A percentile compares a stretch with the other conserved stretches of the same genome.
phyloP scores from a whole-genome alignment of 768 basidiomycete genomes.

The Flagelloscypha sp. region DNA sequence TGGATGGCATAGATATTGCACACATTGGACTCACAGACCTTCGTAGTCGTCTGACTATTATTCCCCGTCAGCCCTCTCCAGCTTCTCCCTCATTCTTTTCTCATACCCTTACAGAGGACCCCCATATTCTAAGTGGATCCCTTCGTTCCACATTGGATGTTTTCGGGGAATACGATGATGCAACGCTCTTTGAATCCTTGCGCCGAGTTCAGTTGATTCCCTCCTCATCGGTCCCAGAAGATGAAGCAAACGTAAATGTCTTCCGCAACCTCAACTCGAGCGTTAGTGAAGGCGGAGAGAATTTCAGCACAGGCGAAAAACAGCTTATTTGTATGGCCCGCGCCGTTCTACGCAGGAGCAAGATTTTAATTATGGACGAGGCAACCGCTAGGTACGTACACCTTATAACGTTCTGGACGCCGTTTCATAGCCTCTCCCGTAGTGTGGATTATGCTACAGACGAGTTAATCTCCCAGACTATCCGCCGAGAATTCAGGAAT shows the following conservation, averaged over 20 bases:
- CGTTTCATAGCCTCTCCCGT: constrained; percentile 1
- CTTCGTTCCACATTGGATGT: constrained; percentile 60
- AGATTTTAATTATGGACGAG: constrained; percentile 61
- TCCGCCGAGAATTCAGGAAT: constrained; percentile 49
- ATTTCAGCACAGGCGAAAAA: constrained; percentile 62
- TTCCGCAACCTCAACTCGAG: constrained; percentile 47
- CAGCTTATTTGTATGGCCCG: constrained; percentile 66
- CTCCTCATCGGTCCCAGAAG: constrained; percentile 24
- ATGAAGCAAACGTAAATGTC: constrained; percentile 38
- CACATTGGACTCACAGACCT: constrained; percentile 60
- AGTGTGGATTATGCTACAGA: constrained; percentile 61
- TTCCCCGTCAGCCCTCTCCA: constrained; percentile 37
- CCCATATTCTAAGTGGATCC: constrained; percentile 59
- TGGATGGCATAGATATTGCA: constrained; percentile 58
- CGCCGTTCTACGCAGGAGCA: constrained; percentile 57
- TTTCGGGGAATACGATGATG: constrained; percentile 59
- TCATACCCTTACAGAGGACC: constrained; percentile 46
- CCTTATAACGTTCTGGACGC: no score
- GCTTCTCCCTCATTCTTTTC: not conserved
- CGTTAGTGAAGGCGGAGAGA: constrained; percentile 59
- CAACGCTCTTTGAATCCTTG: constrained; percentile 38
- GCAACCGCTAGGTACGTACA: constrained; percentile 43
- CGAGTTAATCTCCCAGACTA: constrained; percentile 52
- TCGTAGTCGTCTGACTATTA: constrained; percentile 55
- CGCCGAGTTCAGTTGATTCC: constrained; percentile 46